A percentile compares a stretch with the other conserved stretches of the same genome.
phyloP scores from a whole-genome alignment of 208 protist genomes.

The Kentomonas sorsogonicus region DNA sequence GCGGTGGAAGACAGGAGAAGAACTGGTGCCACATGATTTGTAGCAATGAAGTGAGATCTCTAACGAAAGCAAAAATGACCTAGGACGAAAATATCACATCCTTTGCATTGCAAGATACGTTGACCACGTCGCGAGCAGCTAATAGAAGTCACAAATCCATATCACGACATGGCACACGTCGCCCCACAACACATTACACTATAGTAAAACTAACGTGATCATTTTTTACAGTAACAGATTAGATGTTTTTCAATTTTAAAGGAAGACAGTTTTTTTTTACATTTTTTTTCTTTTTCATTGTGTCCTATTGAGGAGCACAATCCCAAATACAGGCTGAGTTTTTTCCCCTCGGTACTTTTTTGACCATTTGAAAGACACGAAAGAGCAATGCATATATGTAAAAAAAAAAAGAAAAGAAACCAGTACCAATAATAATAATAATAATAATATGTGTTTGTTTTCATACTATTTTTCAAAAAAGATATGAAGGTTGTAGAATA shows the following conservation, averaged over 20 bases:
- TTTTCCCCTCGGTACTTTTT: not conserved
- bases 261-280: not conserved
- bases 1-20: too few relatives aligned
- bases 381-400: not conserved
- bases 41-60: not conserved
- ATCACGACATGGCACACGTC: too few relatives aligned
- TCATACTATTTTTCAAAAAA: not conserved
- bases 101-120: not conserved
- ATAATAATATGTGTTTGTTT: slow-evolving; percentile 4
- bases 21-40: not conserved
- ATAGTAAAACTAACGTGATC: not conserved
- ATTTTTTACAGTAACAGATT: not conserved
- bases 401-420: slow-evolving; percentile 10
- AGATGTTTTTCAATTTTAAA: not conserved
- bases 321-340: not conserved
- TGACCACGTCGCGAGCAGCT: not conserved
- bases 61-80: slow-evolving; percentile 1
- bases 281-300: not conserved
- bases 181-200: not conserved
- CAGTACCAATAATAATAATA: slow-evolving; percentile 14
- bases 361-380: not conserved
- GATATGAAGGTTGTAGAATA: not conserved
- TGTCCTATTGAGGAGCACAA: not conserved
- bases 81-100: not conserved
- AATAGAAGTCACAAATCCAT: not conserved